These are phyloP conservation scores for Claviceps purpurea DNA, from an alignment of 2,329 filamentous ascomycete species.

Conservation along the genomic window DNA sequence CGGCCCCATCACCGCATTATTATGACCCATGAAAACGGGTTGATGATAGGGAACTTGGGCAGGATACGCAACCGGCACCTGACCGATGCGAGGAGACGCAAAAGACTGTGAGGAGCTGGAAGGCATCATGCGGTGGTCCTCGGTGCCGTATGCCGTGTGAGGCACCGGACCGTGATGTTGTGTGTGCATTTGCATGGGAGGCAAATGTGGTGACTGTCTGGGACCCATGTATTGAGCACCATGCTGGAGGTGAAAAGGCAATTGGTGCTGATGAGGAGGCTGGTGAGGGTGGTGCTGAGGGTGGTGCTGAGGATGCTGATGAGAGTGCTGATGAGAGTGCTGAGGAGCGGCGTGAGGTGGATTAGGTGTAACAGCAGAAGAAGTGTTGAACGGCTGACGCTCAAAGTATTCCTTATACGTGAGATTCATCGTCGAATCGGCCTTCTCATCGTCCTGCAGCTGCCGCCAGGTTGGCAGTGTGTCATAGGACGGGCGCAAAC, in stretches of 20 bases:
- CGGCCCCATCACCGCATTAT: constrained; percentile 55
- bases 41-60: constrained; percentile 60
- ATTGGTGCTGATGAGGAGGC: constrained; percentile 62
- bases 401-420: constrained; percentile 75
- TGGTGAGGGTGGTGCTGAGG: too few relatives aligned
- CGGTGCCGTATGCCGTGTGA: constrained; percentile 55
- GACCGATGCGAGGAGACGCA: constrained; percentile 67
- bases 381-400: constrained; percentile 40
- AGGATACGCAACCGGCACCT: constrained; percentile 56
- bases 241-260: constrained; percentile 72
- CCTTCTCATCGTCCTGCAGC: constrained; percentile 56
- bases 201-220: constrained; percentile 60
- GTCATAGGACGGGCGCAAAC: constrained; percentile 72
- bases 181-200: constrained; percentile 62
- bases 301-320: constrained; percentile 47
- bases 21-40: constrained; percentile 57
- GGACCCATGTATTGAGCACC: constrained; percentile 53
- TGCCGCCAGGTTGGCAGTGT: constrained; percentile 78
- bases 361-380: constrained; percentile 53
- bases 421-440: constrained; percentile 46
- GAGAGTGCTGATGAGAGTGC: constrained; percentile 67
- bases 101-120: constrained; percentile 74
- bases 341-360: constrained; percentile 57
- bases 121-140: constrained; percentile 82
- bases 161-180: constrained; percentile 57